Base-by-base conservation (phyloP, 768 basidiomycete species). In the Boletales sp. region DNA sequence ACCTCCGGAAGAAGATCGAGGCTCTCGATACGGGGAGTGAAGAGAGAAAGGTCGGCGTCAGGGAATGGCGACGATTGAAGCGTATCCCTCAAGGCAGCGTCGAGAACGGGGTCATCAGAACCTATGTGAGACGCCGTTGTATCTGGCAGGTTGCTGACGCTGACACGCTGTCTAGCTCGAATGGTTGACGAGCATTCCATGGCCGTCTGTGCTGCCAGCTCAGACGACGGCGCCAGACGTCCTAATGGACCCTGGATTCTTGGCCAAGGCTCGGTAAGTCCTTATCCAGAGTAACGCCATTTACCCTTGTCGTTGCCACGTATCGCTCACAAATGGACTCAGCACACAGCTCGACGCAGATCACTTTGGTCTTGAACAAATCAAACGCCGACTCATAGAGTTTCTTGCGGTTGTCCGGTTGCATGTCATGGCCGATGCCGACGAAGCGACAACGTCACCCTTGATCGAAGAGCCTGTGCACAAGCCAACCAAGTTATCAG, bases 311-410 rank as follows among this genome's bases (percentile, higher is more conserved):
- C 0, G 15, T 25, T 31, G 14, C 5, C 4, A 2, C 5, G 25
- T 28, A 31, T 46, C 33, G 8, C 47, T 55, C 11, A 54, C 13
- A 2, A 17, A 18, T 42, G 1, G 0, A 31, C 19, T 31, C 14
- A 70, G 68, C 19, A 73, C 73, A 18, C 91, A 90, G 62, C 81
- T 97, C 9, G 93, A 97, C 58, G 76, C 82, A 12, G 94, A 95
- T 52, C 94, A 97, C 66, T 95, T 85, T 58, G 94, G 94, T 2
- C 74, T 97, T 15, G 90, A 94, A 50, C 90, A 89, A 65, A 86
- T 97, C 65, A 97, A 96, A 76, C 85, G 89, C 55, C 77, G 94
- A 10, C 68, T 95, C 3, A 87, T 95, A 41, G 94, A 96, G 61
- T 96, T 92, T 65, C 79, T 97, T 36, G 93, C 91, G 0, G 87